Evolutionary conservation across 108 stramenopile genomes (phyloP).

Genomic region (Nitzschia inconspicua): DNA sequence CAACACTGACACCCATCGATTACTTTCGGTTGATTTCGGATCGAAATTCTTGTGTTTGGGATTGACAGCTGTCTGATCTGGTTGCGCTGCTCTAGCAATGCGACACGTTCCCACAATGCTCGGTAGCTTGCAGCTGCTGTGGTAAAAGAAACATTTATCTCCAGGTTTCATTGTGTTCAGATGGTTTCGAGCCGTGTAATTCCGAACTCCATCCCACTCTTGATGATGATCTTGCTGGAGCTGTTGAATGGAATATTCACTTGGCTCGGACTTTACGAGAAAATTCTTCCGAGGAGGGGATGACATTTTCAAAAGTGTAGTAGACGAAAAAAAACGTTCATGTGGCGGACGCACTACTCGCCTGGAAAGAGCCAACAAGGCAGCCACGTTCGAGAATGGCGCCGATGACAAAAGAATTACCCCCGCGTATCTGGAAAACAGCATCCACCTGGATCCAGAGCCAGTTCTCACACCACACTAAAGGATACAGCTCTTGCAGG

Average conservation of each 20-base stretch:
- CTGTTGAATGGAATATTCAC: constrained; percentile 46
- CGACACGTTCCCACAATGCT: constrained; percentile 44
- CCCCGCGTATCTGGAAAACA: too few relatives aligned
- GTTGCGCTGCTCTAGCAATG: constrained; percentile 30
- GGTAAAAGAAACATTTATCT: constrained; percentile 53
- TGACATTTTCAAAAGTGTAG: too few relatives aligned
- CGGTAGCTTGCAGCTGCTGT: constrained; percentile 38
- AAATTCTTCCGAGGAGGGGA: constrained; percentile 28
- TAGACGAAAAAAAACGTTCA: too few relatives aligned
- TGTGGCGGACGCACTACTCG: too few relatives aligned
- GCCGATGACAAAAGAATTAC: too few relatives aligned
- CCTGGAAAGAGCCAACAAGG: too few relatives aligned
- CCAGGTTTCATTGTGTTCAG: constrained; percentile 41
- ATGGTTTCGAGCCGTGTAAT: constrained; percentile 50
- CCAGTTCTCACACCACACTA: too few relatives aligned
- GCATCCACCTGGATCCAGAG: too few relatives aligned
- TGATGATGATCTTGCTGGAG: constrained; percentile 18
- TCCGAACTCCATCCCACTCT: constrained; percentile 58
- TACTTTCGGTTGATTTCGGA: constrained; percentile 43
- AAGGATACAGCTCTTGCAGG: too few relatives aligned
- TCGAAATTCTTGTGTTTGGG: constrained; percentile 40
- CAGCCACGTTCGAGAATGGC: too few relatives aligned
- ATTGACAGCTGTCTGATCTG: constrained; percentile 49
- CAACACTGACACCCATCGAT: constrained; percentile 50
- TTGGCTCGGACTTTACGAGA: constrained; percentile 47